phyloP scores from a whole-genome alignment of 2,329 filamentous ascomycete genomes.

The Ascochyta clinopodiicola region DNA sequence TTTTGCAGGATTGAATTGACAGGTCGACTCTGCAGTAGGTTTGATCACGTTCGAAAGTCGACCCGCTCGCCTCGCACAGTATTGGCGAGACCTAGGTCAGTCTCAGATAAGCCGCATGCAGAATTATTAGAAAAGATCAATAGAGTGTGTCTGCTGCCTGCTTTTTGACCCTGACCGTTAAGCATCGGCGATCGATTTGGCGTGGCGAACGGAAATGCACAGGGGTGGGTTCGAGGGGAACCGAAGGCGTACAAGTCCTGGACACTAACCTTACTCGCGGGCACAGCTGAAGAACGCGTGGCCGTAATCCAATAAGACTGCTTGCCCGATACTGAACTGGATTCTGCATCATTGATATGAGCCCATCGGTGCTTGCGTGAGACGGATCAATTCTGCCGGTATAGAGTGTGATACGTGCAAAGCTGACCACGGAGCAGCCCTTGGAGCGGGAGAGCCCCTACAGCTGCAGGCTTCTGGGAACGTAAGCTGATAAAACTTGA shows the following conservation, averaged over 20 bases:
- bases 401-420: neutral
- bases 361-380: neutral
- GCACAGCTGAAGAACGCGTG: neutral
- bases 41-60: neutral
- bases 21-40: neutral
- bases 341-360: neutral
- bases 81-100: neutral
- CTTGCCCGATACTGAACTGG: neutral
- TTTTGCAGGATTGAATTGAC: neutral
- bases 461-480: neutral
- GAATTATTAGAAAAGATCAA: neutral
- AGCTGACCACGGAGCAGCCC: neutral
- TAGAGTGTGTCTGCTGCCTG: neutral
- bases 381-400: neutral
- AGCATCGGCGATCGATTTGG: constrained; percentile 12
- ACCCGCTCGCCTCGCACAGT: constrained; percentile 6
- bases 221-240: constrained; percentile 2
- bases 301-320: neutral
- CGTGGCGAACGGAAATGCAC: constrained; percentile 12
- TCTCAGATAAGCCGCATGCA: neutral
- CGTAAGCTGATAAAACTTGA: neutral
- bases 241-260: constrained; percentile 2
- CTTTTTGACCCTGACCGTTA: constrained; percentile 2
- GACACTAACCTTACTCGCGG: constrained; percentile 6
- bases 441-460: neutral